Conservation (phyloP, 2,329 filamentous ascomycete genomes). For the Venturia effusa region DNA sequence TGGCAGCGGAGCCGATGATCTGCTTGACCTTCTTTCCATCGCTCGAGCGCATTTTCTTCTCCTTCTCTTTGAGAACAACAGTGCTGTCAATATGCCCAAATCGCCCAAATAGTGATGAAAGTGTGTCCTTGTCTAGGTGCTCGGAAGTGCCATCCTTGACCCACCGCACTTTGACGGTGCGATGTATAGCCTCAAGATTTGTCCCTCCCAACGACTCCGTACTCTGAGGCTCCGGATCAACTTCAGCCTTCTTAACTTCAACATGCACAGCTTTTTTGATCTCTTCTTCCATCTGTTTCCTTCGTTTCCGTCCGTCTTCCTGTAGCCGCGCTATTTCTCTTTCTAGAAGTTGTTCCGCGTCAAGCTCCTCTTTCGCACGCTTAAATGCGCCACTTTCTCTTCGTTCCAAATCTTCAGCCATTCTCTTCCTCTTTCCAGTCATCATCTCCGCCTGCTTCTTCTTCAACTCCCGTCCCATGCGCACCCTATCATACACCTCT, state of each 20-base stretch:
- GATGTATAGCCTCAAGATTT: conserved; percentile 41
- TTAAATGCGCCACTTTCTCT: conserved; percentile 49
- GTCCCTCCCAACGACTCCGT: conserved; percentile 12
- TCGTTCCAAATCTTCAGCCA: conserved; percentile 79
- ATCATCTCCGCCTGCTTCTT: conserved; percentile 62
- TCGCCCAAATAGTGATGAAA: conserved; percentile 37
- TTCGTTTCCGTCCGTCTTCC: conserved; percentile 41
- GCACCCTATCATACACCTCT: conserved; percentile 65
- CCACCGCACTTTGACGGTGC: conserved; percentile 49
- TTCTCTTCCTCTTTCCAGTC: conserved; percentile 58
- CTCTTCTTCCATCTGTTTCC: conserved; percentile 43
- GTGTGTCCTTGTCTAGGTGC: conserved; percentile 35
- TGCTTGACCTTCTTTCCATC: conserved; percentile 38
- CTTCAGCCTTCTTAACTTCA: conserved; percentile 25
- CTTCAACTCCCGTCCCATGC: conserved; percentile 59
- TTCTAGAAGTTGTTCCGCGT: conserved; percentile 47
- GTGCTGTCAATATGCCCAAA: conserved; percentile 49
- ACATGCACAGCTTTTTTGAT: conserved; percentile 42
- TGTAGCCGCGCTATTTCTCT: conserved; percentile 36
- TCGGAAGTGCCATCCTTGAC: conserved; percentile 32
- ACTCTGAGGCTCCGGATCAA: conserved; percentile 10
- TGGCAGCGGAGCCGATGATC: conserved; percentile 41
- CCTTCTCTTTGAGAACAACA: conserved; percentile 46
- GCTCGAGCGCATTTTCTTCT: conserved; percentile 25
- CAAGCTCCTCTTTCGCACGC: conserved; percentile 32